Percentiles rank a stretch among this genome's conserved stretches.
Conservation (phyloP, 2,329 filamentous ascomycete species). For the Phialophora macrospora region DNA sequence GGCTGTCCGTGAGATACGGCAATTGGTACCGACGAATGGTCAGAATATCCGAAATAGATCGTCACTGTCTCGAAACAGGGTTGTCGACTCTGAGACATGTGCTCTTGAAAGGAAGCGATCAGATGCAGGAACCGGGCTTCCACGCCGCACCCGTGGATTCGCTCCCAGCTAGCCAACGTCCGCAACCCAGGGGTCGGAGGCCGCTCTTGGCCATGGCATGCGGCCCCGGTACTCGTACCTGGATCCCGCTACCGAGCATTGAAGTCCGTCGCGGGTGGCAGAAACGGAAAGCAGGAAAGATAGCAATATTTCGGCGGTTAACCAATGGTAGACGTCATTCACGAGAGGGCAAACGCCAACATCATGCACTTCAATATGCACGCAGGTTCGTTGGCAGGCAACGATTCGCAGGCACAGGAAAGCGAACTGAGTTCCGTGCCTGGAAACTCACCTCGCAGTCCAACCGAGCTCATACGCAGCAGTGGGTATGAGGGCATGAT, state of each 20-base stretch:
- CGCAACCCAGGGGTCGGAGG: conserved; percentile 19
- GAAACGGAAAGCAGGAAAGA: conserved; percentile 10
- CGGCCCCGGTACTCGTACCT: conserved; percentile 23
- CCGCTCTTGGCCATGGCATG: conserved; percentile 10
- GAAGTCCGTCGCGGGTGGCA: conserved; percentile 20
- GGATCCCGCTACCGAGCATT: conserved; percentile 6
- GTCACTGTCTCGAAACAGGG: conserved; percentile 28
- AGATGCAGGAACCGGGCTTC: conserved; percentile 25
- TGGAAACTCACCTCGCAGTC: conserved; percentile 20
- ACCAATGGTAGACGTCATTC: conserved; percentile 20
- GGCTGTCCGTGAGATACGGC: neutral
- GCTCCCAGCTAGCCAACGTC: conserved; percentile 20
- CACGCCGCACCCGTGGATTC: conserved; percentile 18
- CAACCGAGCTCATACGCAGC: neutral
- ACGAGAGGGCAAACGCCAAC: neutral
- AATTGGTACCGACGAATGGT: conserved; percentile 15
- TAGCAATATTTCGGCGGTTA: neutral
- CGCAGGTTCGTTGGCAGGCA: conserved; percentile 12
- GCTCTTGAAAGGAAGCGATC: conserved; percentile 30
- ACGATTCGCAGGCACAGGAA: conserved; percentile 8
- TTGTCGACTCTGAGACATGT: conserved; percentile 32
- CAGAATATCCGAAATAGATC: conserved; percentile 26
- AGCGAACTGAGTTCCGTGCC: neutral
- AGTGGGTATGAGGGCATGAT: conserved; percentile 1
- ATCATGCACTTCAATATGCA: conserved; percentile 8